A percentile compares a stretch with the other conserved stretches of the same genome.
These are phyloP conservation scores for Irpex rosettiformis DNA, from an alignment of 1,284 basidiomycete genomes.

Conservation along the genomic window DNA sequence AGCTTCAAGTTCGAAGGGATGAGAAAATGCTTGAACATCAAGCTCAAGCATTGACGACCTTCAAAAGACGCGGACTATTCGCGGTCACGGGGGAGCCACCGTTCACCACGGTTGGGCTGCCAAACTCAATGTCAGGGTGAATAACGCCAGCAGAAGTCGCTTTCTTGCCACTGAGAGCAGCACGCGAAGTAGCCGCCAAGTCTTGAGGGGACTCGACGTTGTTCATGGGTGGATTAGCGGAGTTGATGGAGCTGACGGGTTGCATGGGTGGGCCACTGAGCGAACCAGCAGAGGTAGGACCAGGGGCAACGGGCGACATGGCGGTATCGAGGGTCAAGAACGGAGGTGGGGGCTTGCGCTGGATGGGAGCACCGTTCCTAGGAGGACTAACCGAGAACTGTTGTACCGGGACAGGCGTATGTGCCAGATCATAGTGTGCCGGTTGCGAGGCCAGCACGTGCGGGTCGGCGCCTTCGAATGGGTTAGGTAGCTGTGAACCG, in stretches of 20 bases:
- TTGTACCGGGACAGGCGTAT: not conserved
- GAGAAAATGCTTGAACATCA: not conserved
- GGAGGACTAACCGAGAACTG: not conserved
- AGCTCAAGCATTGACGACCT: conserved; percentile 18
- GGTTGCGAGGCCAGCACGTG: not conserved
- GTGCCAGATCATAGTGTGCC: not conserved
- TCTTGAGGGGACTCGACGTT: conserved; percentile 9
- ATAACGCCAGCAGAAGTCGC: conserved; percentile 17
- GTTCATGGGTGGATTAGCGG: conserved; percentile 17
- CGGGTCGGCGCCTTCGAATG: conserved; percentile 10
- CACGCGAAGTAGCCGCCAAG: not conserved
- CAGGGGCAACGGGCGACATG: conserved; percentile 5
- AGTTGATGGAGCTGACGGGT: conserved; percentile 12
- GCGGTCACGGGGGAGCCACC: not conserved
- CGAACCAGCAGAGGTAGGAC: conserved; percentile 15
- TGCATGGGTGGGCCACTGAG: conserved; percentile 18
- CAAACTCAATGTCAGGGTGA: conserved; percentile 27
- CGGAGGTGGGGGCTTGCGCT: conserved; percentile 25
- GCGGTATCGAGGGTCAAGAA: conserved; percentile 18
- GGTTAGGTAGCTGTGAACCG: conserved; percentile 11
- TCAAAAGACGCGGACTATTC: not conserved
- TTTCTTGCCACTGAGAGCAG: not conserved
- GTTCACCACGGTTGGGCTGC: not conserved
- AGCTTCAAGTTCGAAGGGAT: not conserved
- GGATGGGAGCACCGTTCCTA: conserved; percentile 13